These are phyloP conservation scores for Leccinum incarnatum DNA, from an alignment of 768 basidiomycete species.

Conservation along the genomic window DNA sequence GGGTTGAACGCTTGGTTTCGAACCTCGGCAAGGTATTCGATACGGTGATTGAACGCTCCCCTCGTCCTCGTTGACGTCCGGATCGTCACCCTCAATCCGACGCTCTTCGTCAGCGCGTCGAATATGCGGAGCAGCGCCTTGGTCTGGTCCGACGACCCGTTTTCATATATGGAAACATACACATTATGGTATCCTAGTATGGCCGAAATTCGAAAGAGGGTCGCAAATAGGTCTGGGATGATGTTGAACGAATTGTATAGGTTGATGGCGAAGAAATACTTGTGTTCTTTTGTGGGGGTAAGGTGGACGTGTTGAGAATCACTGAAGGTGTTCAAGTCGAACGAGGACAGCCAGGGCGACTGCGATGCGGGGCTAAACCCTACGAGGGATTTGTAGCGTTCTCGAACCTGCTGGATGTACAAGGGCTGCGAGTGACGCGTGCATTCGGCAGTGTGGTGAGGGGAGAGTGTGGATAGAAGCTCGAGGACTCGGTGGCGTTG, in stretches of 20 bases:
- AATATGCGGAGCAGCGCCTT: slow-evolving; percentile 95
- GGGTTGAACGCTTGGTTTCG: slow-evolving; percentile 97
- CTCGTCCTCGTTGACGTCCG: slow-evolving; percentile 89
- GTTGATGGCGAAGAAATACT: slow-evolving; percentile 99
- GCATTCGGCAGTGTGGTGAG: slow-evolving; percentile 93
- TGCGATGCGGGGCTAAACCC: slow-evolving; percentile 66
- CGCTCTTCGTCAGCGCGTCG: slow-evolving; percentile 84
- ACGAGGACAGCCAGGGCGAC: slow-evolving; percentile 57
- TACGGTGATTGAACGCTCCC: slow-evolving; percentile 97
- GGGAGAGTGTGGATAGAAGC: slow-evolving; percentile 80
- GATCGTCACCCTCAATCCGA: slow-evolving; percentile 92
- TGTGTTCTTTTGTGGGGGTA: slow-evolving; percentile 66
- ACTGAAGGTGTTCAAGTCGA: slow-evolving; percentile 46
- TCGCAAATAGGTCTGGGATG: slow-evolving; percentile 95
- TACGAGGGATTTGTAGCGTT: slow-evolving; percentile 81
- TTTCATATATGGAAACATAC: slow-evolving; percentile 98
- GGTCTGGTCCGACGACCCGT: slow-evolving; percentile 98
- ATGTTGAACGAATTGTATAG: slow-evolving; percentile 99
- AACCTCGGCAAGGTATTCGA: slow-evolving; percentile 99
- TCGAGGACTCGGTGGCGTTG: slow-evolving; percentile 86
- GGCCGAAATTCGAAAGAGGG: slow-evolving; percentile 89
- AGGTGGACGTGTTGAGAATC: slow-evolving; percentile 38
- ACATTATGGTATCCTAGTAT: slow-evolving; percentile 97
- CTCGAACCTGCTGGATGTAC: slow-evolving; percentile 80
- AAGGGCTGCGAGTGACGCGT: slow-evolving; percentile 79